Conservation (phyloP, 805 yeast genomes). For the Yarrowia keelungensis region DNA sequence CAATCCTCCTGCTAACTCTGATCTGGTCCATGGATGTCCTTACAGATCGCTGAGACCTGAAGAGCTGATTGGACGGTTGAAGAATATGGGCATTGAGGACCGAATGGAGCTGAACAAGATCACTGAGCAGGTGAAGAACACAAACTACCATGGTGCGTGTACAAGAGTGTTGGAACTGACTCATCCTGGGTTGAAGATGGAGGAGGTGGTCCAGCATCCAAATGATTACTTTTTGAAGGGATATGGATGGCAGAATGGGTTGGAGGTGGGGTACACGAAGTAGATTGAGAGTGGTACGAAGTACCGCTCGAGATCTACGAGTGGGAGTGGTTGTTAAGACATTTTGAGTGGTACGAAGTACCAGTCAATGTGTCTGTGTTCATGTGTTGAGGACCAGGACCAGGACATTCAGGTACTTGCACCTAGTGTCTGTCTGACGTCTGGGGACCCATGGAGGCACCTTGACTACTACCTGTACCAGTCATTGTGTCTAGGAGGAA, state of each 20-base stretch:
- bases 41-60: slow-evolving; percentile 79
- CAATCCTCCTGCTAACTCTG: slow-evolving; percentile 68
- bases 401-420: no score
- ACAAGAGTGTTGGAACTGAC: slow-evolving; percentile 84
- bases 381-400: no score
- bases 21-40: slow-evolving; percentile 87
- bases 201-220: slow-evolving; percentile 78
- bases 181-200: slow-evolving; percentile 52
- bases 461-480: no score
- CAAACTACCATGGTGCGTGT: slow-evolving; percentile 85
- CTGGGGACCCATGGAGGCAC: no score
- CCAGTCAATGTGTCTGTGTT: background rate
- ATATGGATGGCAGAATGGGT: background rate
- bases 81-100: slow-evolving; percentile 69
- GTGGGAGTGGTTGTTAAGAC: no score
- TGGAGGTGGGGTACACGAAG: slow-evolving; percentile 27
- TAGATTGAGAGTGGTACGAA: background rate
- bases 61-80: slow-evolving; percentile 61
- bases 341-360: background rate
- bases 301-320: no score
- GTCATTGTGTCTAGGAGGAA: background rate
- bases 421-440: no score
- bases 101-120: slow-evolving; percentile 63
- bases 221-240: slow-evolving; percentile 80
- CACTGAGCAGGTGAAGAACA: slow-evolving; percentile 68